Percentiles rank a stretch among this genome's conserved stretches.
Evolutionary conservation across 805 yeast species (phyloP).

Genomic region (Metschnikowia santaceciliae): DNA sequence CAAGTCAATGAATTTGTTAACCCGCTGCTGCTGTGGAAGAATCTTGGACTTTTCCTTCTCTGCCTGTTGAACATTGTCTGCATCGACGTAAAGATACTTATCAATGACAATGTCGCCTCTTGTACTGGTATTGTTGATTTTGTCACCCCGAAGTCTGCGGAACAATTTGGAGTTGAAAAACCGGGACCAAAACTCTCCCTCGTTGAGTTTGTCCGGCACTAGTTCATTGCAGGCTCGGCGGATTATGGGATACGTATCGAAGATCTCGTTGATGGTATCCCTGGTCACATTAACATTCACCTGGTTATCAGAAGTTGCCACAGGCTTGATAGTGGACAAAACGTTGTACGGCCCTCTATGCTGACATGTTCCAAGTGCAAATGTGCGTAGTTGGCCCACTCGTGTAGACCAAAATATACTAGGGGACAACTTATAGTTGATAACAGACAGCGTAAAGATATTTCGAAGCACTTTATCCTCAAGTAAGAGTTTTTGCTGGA

Average conservation of each 20-base stretch:
- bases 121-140: conserved; percentile 60
- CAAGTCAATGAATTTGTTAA: conserved; percentile 71
- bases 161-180: conserved; percentile 89
- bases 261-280: conserved; percentile 84
- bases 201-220: conserved; percentile 76
- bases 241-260: conserved; percentile 89
- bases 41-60: conserved; percentile 34
- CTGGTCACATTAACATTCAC: conserved; percentile 90
- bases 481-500: conserved; percentile 74
- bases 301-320: conserved; percentile 87
- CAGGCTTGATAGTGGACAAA: conserved; percentile 87
- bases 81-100: conserved; percentile 70
- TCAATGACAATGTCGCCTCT: conserved; percentile 84
- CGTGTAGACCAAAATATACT: conserved; percentile 86
- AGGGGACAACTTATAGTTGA: conserved; percentile 69
- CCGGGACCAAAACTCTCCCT: conserved; percentile 94
- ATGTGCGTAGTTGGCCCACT: conserved; percentile 74
- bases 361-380: conserved; percentile 79
- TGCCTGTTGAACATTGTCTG: conserved; percentile 41
- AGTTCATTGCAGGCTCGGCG: conserved; percentile 83
- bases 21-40: conserved; percentile 32
- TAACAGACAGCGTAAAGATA: conserved; percentile 85
- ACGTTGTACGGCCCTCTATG: conserved; percentile 93
- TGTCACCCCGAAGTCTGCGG: conserved; percentile 85
- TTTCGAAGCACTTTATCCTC: conserved; percentile 67